A percentile compares a stretch with the other conserved stretches of the same genome.
Evolutionary conservation across 345 rosid species (phyloP).

Genomic region (Dimocarpus longan): DNA sequence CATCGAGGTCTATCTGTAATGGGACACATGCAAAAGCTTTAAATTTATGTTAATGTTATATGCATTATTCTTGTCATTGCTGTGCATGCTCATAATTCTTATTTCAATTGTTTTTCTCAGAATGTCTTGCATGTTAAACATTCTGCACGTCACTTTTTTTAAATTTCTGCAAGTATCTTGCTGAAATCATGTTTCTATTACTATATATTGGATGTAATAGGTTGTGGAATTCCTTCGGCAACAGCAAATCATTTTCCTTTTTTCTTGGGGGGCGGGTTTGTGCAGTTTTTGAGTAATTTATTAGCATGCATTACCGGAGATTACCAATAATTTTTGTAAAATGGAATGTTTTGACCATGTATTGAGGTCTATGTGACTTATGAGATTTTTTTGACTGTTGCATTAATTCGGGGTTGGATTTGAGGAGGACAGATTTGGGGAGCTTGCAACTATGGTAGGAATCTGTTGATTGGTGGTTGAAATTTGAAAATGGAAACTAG

Average conservation of each 20-base stretch:
- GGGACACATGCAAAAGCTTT: slow-evolving; percentile 18
- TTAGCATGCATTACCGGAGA: no score
- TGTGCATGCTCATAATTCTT: slow-evolving; percentile 7
- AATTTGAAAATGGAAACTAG: background rate
- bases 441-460: background rate
- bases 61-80: slow-evolving; percentile 25
- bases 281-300: background rate
- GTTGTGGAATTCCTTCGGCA: no score
- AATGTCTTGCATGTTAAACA: slow-evolving; percentile 6
- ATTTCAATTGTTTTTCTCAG: background rate
- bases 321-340: background rate
- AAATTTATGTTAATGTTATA: slow-evolving; percentile 25
- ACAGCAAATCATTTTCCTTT: no score
- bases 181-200: no score
- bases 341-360: background rate
- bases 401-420: no score
- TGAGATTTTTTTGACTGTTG: no score
- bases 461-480: background rate
- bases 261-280: no score
- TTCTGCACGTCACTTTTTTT: background rate
- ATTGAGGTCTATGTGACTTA: background rate
- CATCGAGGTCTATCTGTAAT: slow-evolving; percentile 82
- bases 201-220: background rate
- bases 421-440: background rate
- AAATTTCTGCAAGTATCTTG: background rate